Evolutionary conservation across 169 alveolate species (phyloP).

Genomic region (Plasmodium berghei): DNA sequence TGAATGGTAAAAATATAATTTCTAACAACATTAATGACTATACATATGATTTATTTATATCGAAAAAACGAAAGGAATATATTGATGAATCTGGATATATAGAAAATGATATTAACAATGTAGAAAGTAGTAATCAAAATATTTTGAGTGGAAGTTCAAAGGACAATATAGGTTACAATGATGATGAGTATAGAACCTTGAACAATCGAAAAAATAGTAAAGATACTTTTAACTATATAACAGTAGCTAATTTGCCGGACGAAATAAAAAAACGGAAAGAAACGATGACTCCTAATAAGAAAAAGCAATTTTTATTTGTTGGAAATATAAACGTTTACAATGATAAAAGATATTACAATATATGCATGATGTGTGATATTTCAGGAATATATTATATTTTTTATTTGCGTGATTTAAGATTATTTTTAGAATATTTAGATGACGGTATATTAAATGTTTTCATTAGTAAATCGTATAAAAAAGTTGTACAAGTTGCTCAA

Average conservation of each 20-base stretch:
- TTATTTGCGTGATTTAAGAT: conserved; percentile 85
- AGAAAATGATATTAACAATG: background rate
- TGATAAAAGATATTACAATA: conserved; percentile 63
- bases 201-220: conserved; percentile 30
- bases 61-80: conserved; percentile 6
- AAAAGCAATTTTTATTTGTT: conserved; percentile 45
- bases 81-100: background rate
- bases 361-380: conserved; percentile 80
- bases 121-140: background rate
- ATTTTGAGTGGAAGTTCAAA: too few relatives aligned
- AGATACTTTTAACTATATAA: conserved; percentile 64
- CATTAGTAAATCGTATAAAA: conserved; percentile 86
- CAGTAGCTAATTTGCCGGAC: conserved; percentile 24
- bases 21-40: conserved; percentile 72
- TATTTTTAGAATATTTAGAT: conserved; percentile 85
- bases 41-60: conserved; percentile 53
- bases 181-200: conserved; percentile 7
- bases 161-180: background rate
- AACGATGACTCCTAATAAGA: conserved; percentile 10
- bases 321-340: conserved; percentile 71
- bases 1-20: conserved; percentile 65
- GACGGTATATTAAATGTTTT: conserved; percentile 90
- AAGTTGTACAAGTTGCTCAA: conserved; percentile 88
- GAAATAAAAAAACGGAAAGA: conserved; percentile 67
- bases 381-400: conserved; percentile 82